These are phyloP conservation scores for Atractiella rhizophila DNA, from an alignment of 768 basidiomycete species.

Conservation along the genomic window DNA sequence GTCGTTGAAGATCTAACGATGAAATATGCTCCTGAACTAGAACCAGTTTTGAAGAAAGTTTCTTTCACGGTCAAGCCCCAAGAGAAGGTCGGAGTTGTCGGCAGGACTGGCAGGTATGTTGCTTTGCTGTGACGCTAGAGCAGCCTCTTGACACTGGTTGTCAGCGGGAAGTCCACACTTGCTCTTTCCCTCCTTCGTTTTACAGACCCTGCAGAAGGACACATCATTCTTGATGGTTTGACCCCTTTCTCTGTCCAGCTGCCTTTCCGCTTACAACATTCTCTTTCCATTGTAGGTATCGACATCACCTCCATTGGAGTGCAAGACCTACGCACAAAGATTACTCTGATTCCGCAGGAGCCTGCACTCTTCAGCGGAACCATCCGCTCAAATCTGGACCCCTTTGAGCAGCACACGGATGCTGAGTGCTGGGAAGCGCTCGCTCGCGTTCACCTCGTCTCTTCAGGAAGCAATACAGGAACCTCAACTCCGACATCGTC, in stretches of 20 bases:
- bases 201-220: constrained; percentile 20
- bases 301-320: constrained; percentile 22
- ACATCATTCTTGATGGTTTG: constrained; percentile 20
- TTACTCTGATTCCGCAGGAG: constrained; percentile 30
- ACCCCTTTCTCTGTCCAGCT: background rate
- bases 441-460: constrained; percentile 9
- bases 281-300: constrained; percentile 20
- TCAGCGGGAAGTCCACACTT: constrained; percentile 25
- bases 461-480: constrained; percentile 1
- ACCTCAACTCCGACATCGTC: background rate
- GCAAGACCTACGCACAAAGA: constrained; percentile 37
- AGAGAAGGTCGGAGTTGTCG: constrained; percentile 23
- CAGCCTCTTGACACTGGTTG: constrained; percentile 17
- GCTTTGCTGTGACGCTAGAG: background rate
- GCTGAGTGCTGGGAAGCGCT: constrained; percentile 15
- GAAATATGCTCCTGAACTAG: constrained; percentile 16
- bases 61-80: constrained; percentile 21
- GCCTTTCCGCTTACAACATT: constrained; percentile 29
- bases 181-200: constrained; percentile 25
- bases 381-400: constrained; percentile 32
- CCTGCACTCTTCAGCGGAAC: constrained; percentile 34
- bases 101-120: background rate
- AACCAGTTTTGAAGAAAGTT: constrained; percentile 21
- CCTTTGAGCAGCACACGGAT: constrained; percentile 14
- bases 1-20: constrained; percentile 20